A percentile compares a stretch with the other conserved stretches of the same genome.
These are phyloP conservation scores for Colletotrichum sp. DNA, from an alignment of 2,329 filamentous ascomycete genomes.

Conservation along the genomic window DNA sequence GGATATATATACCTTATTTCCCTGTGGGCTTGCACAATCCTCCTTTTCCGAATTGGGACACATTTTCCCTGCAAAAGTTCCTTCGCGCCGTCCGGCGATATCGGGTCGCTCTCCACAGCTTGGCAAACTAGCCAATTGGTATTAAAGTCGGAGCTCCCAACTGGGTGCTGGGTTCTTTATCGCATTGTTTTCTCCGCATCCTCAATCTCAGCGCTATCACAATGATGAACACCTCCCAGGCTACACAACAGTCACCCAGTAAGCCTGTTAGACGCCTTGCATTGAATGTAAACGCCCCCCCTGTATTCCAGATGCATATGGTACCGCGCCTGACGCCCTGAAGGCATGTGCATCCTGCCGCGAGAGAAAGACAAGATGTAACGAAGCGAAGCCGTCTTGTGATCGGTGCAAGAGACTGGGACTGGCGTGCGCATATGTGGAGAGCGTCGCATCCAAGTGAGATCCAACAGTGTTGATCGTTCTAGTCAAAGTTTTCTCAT, in stretches of 20 bases:
- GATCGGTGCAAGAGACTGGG: neutral
- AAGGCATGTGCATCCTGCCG: neutral
- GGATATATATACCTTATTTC: neutral
- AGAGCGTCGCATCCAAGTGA: conserved; percentile 3
- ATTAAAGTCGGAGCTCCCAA: neutral
- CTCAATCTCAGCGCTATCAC: neutral
- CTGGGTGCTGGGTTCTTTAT: neutral
- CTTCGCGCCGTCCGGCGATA: neutral
- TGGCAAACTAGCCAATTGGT: neutral
- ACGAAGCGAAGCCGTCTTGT: neutral
- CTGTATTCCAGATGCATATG: neutral
- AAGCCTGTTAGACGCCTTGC: neutral
- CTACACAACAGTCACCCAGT: neutral
- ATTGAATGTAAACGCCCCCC: neutral
- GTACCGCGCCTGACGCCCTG: neutral
- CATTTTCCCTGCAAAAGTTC: neutral
- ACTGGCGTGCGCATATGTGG: conserved; percentile 1
- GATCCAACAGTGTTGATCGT: neutral
- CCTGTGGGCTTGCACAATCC: neutral
- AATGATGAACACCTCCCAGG: neutral
- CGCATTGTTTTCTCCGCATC: neutral
- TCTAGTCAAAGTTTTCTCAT: neutral
- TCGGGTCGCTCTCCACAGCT: neutral
- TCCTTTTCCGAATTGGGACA: neutral
- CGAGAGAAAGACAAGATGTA: neutral